Percentiles rank a stretch among this genome's conserved stretches.
These are phyloP conservation scores for Solanum chaucha DNA, from an alignment of 257 asterid genomes.

Conservation along the genomic window DNA sequence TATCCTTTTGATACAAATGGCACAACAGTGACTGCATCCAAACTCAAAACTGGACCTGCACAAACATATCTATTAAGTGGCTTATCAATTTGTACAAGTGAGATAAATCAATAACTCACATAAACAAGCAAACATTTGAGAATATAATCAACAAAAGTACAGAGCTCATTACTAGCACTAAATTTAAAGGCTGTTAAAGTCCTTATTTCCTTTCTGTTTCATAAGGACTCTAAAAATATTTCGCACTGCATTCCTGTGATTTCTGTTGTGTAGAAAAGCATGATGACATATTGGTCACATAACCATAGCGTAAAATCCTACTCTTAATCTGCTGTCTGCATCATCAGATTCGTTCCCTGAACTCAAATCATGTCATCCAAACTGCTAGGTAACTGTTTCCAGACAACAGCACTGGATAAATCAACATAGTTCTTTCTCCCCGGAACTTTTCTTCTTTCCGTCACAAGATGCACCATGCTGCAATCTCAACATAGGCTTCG, in stretches of 20 bases:
- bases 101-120: neutral
- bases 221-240: neutral
- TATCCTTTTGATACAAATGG: neutral
- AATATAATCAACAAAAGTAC: neutral
- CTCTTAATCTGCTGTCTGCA: neutral
- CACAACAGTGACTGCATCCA: neutral
- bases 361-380: neutral
- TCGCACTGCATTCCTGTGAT: neutral
- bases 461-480: neutral
- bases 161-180: neutral
- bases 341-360: neutral
- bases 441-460: neutral
- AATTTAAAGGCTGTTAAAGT: neutral
- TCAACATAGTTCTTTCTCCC: neutral
- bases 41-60: neutral
- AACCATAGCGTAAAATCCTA: neutral
- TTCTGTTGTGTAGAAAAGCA: neutral
- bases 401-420: neutral
- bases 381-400: neutral
- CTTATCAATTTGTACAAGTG: neutral
- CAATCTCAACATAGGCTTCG: neutral
- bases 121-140: neutral
- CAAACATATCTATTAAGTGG: neutral
- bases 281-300: neutral
- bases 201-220: neutral